Conservation (phyloP, 2,329 filamentous ascomycete species). For the Whalleya microplaca region DNA sequence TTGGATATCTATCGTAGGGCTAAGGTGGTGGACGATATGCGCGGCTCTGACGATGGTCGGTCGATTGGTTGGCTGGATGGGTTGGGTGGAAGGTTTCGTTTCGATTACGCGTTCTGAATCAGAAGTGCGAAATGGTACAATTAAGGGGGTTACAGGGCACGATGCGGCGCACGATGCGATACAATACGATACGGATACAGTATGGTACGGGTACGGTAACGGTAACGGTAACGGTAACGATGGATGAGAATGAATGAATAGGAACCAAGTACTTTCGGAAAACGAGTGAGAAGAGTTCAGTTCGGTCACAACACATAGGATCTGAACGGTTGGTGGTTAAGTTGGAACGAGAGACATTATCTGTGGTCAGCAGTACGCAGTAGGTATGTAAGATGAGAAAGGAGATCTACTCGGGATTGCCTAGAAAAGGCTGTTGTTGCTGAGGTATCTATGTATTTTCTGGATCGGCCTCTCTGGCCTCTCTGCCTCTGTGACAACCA, state of each 20-base stretch:
- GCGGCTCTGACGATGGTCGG: constrained; percentile 7
- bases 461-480: too few species aligned
- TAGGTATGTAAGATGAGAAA: not conserved
- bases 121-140: constrained; percentile 5
- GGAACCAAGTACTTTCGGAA: not conserved
- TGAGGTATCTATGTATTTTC: not conserved
- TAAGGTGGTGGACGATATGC: constrained; percentile 5
- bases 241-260: constrained; percentile 18
- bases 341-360: not conserved
- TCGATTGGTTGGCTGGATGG: not conserved
- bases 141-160: constrained; percentile 9
- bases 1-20: constrained; percentile 8
- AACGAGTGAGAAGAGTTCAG: not conserved
- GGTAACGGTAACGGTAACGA: constrained; percentile 2
- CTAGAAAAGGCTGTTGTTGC: not conserved
- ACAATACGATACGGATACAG: too few species aligned
- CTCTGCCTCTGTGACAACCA: not conserved
- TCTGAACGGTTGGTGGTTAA: not conserved
- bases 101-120: constrained; percentile 28
- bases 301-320: not conserved
- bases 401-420: not conserved
- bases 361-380: not conserved
- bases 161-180: constrained; percentile 3
- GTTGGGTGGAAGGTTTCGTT: constrained; percentile 20
- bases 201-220: too few species aligned